Conservation (phyloP, 257 asterid species). For the Perilla frutescens region DNA sequence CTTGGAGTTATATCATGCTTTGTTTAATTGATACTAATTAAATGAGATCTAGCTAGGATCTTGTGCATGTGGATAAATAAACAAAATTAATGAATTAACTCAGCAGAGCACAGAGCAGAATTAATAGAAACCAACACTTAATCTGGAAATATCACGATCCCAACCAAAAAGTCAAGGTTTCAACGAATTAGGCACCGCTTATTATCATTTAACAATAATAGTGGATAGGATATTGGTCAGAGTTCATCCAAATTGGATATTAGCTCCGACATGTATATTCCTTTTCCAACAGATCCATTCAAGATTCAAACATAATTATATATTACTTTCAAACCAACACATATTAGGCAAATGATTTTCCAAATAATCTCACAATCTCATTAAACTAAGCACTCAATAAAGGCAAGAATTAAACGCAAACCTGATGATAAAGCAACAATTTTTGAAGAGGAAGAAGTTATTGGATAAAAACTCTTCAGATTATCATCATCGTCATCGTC, state of each 20-base stretch:
- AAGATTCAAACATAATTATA: too few relatives aligned
- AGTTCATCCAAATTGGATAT: background rate
- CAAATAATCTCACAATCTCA: background rate
- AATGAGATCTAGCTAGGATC: background rate
- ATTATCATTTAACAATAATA: background rate
- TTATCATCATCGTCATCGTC: slow-evolving; percentile 44
- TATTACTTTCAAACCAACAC: background rate
- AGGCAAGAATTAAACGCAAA: slow-evolving; percentile 21
- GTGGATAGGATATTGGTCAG: background rate
- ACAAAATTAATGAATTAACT: background rate
- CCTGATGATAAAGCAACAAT: slow-evolving; percentile 53
- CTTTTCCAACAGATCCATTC: slow-evolving; percentile 18
- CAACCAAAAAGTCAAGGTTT: slow-evolving; percentile 12
- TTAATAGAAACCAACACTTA: background rate
- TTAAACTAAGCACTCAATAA: slow-evolving; percentile 1
- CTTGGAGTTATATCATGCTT: too few relatives aligned
- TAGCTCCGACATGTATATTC: slow-evolving; percentile 8
- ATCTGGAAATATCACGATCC: background rate
- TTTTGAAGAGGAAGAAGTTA: slow-evolving; percentile 40
- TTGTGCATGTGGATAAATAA: too few relatives aligned
- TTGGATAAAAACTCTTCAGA: slow-evolving; percentile 33
- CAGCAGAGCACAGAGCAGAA: background rate
- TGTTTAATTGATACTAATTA: too few relatives aligned
- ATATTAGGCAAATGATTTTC: background rate
- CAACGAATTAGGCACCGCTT: background rate